These are phyloP conservation scores for Priceomyces melissophilus DNA, from an alignment of 805 yeast genomes.

Conservation along the genomic window DNA sequence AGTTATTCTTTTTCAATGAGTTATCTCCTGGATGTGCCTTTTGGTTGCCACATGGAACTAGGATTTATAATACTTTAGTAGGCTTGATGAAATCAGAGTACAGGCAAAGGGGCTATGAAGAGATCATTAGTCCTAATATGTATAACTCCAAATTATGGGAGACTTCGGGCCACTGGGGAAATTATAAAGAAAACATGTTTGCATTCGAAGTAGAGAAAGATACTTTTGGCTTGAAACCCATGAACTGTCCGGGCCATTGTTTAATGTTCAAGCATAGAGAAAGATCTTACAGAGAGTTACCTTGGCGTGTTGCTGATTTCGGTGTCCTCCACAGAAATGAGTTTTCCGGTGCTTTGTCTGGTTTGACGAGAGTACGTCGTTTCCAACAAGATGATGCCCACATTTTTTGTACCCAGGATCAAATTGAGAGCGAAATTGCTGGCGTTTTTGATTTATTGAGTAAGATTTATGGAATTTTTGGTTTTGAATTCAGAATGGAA, in stretches of 20 bases:
- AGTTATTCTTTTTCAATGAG: constrained; percentile 91
- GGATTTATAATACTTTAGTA: constrained; percentile 87
- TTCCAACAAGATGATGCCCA: constrained; percentile 99
- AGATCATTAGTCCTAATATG: constrained; percentile 99
- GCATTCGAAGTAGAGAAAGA: constrained; percentile 96
- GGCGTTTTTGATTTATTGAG: constrained; percentile 83
- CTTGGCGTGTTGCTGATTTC: constrained; percentile 98
- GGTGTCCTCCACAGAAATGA: constrained; percentile 98
- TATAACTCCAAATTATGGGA: constrained; percentile 97
- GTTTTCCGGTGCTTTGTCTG: constrained; percentile 88
- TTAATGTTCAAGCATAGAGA: constrained; percentile 87
- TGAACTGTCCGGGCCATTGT: constrained; percentile 93
- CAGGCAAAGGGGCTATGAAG: constrained; percentile 92
- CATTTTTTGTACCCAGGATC: constrained; percentile 91
- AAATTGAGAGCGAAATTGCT: constrained; percentile 81
- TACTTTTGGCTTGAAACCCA: constrained; percentile 89
- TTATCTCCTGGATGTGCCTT: constrained; percentile 97
- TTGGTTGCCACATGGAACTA: constrained; percentile 99
- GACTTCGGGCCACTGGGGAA: constrained; percentile 98
- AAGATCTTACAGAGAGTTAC: constrained; percentile 93
- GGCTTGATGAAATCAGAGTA: constrained; percentile 81
- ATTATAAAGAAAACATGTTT: constrained; percentile 97
- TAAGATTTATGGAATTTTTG: constrained; percentile 84
- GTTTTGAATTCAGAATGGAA: constrained; percentile 95
- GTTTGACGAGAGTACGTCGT: constrained; percentile 93